A percentile compares a stretch with the other conserved stretches of the same genome.
phyloP scores from a whole-genome alignment of 441 rosid species.

The Erysimum pusillum region DNA sequence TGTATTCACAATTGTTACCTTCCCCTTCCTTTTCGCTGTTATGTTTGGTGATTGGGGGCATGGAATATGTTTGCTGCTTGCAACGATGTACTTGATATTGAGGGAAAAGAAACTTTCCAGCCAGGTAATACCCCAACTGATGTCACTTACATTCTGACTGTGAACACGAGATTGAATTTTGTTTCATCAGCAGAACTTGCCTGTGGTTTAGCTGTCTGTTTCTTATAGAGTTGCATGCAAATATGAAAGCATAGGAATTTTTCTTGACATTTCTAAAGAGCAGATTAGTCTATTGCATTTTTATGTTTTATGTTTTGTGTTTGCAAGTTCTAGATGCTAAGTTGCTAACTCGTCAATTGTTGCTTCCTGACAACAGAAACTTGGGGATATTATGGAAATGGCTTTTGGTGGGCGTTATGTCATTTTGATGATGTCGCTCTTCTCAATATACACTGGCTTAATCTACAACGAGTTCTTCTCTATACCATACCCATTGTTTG shows the following conservation, averaged over 20 bases:
- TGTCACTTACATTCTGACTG: conserved; percentile 8
- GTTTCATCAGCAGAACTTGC: conserved; percentile 9
- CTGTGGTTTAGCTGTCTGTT: conserved; percentile 12
- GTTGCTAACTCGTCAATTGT: conserved; percentile 33
- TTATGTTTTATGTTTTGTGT: conserved; percentile 15
- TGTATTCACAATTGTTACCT: conserved; percentile 83
- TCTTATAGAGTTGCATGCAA: conserved; percentile 3
- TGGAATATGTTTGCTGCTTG: conserved; percentile 92
- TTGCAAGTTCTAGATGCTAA: conserved; percentile 31
- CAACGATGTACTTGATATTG: conserved; percentile 62
- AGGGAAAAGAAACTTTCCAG: conserved; percentile 87
- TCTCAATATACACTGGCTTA: conserved; percentile 92
- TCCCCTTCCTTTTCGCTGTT: conserved; percentile 98
- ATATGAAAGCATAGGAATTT: conserved; percentile 7
- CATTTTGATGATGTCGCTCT: conserved; percentile 88
- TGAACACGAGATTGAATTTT: conserved; percentile 18
- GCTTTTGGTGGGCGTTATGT: conserved; percentile 99
- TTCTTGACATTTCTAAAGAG: conserved; percentile 10
- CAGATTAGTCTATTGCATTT: conserved; percentile 17
- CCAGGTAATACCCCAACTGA: conserved; percentile 63
- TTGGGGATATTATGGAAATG: conserved; percentile 93
- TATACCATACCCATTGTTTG: conserved; percentile 85
- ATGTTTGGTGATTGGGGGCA: conserved; percentile 99
- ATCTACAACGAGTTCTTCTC: conserved; percentile 98
- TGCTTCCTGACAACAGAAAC: conserved; percentile 59